Conservation (phyloP, 495 filamentous ascomycete genomes). For the Tuber borchii region DNA sequence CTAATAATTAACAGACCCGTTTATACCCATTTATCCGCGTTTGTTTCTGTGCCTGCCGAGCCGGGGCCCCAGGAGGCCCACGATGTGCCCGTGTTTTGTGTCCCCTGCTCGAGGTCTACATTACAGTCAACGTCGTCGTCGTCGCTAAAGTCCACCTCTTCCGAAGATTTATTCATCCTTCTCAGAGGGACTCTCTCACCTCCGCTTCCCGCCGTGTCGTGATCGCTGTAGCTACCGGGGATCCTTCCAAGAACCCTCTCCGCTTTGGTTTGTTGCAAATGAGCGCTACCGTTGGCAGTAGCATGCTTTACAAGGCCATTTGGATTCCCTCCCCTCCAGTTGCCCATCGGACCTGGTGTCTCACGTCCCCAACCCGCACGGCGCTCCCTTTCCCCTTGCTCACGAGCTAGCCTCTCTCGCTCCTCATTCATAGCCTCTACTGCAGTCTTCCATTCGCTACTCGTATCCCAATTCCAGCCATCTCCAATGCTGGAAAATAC, state of each 20-base stretch:
- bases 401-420: constrained; percentile 46
- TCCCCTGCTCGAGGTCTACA: constrained; percentile 24
- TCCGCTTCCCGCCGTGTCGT: constrained; percentile 4
- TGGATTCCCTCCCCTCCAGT: constrained; percentile 33
- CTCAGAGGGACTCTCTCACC: constrained; percentile 40
- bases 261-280: constrained; percentile 38
- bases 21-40: neutral
- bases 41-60: neutral
- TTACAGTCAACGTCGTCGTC: constrained; percentile 39
- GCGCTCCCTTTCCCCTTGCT: constrained; percentile 54
- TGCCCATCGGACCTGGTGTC: constrained; percentile 6
- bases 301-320: constrained; percentile 33
- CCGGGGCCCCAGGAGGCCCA: neutral
- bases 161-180: constrained; percentile 28
- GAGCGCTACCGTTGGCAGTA: constrained; percentile 1
- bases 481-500: constrained; percentile 77
- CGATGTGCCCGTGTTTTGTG: neutral
- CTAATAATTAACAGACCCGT: neutral
- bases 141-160: constrained; percentile 32
- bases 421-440: constrained; percentile 55
- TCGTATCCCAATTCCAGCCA: constrained; percentile 94
- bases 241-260: constrained; percentile 43
- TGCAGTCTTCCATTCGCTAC: constrained; percentile 60
- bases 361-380: constrained; percentile 52
- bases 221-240: constrained; percentile 40